Evolutionary conservation across 2,329 filamentous ascomycete genomes (phyloP), one percentile per base, ranked within the genome.

Genomic region (Talaromyces sp.): DNA sequence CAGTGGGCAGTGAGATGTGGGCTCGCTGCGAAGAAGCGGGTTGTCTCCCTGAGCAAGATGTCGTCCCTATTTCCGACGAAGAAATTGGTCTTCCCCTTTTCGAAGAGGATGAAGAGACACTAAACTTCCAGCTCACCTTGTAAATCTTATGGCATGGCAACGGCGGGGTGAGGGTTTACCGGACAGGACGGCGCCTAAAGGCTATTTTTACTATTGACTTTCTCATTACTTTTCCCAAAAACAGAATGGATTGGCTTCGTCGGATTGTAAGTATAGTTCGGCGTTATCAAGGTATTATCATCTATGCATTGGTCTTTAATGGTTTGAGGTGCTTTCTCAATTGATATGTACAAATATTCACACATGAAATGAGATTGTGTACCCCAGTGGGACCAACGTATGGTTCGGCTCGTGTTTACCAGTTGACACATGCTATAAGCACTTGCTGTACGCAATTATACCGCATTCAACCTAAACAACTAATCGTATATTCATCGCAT

Each of bases 1-100:
- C 78, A 7, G 70, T 77, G 43, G 79, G 78, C 13, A 79, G 76
- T 39, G 78, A 80, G 41, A 80, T 79, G 77, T 80, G 79, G 76
- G 72, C 72, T 48, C 72, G 75, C 39, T 77, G 79, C 70, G 77
- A 76, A 67, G 68, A 73, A 45, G 73, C 74, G 13, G 77, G 77
- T 56, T 73, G 75, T 50, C 76, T 81, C 1, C 64, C 60, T 31
- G 54, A 65, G 39, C 13, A 27, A n/a, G 52, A 65, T 22, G 35
- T 43, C 3, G 31, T 19, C 22, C 22, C 31, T 57, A 39, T 47
- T 64, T 76, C 79, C 27, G 69, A 68, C 33, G 70, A 74, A 14
- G 68, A 72, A 19, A 62, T 56, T 9, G 68, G 64, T 62, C 63
- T 68, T 27, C 72, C 70, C 1, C 70, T 71, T 1, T 78, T 74